A percentile compares a stretch with the other conserved stretches of the same genome.
These are phyloP conservation scores for Echinochloa phyllopogon DNA, from an alignment of 176 grass and related monocot genomes.

Conservation along the genomic window DNA sequence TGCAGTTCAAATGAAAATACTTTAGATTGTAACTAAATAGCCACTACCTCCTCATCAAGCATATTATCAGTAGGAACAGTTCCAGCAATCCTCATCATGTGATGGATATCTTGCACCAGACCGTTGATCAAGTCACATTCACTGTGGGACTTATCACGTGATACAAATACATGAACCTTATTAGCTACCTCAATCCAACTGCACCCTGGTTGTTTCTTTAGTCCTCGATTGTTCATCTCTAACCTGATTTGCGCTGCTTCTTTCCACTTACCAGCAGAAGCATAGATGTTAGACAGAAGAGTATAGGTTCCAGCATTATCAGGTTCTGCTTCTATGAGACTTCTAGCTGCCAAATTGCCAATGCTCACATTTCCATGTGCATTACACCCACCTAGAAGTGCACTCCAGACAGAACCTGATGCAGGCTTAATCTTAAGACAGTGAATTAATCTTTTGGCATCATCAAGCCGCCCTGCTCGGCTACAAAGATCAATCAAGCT, in stretches of 20 bases:
- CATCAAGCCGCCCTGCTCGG: conserved; percentile 65
- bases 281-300: conserved; percentile 81
- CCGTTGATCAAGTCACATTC: conserved; percentile 51
- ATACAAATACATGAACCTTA: conserved; percentile 82
- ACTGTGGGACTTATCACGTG: conserved; percentile 72
- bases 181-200: conserved; percentile 87
- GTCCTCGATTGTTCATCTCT: conserved; percentile 75
- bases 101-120: conserved; percentile 69
- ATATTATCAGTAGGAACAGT: conserved; percentile 34
- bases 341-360: conserved; percentile 64
- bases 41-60: conserved; percentile 30
- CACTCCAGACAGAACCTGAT: conserved; percentile 59
- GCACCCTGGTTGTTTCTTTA: conserved; percentile 91
- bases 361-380: conserved; percentile 69
- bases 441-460: conserved; percentile 73
- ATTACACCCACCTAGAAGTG: conserved; percentile 79
- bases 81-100: conserved; percentile 59
- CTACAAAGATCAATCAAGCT: conserved; percentile 83
- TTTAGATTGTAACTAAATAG: conserved; percentile 31
- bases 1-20: neutral
- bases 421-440: conserved; percentile 55
- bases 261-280: conserved; percentile 87
- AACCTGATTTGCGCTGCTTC: conserved; percentile 74
- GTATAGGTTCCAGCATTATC: conserved; percentile 77
- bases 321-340: conserved; percentile 73